Evolutionary conservation across 306 rosid genomes (phyloP).

Genomic region (Begonia masoniana): DNA sequence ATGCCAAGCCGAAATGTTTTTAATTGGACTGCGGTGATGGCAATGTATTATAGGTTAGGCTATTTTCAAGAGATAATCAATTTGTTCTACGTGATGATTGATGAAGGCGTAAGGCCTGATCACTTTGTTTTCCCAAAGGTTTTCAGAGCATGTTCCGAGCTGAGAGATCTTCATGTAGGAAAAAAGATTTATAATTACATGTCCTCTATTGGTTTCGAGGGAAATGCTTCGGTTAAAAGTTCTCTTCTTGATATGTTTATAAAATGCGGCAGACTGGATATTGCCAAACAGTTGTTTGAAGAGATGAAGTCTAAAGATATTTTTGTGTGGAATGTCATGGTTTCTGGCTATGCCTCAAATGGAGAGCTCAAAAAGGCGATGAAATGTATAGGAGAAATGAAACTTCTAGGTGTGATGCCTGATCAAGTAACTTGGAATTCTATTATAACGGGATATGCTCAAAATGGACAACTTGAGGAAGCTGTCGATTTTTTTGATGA

Average conservation of each 20-base stretch:
- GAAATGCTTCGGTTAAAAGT: slow-evolving; percentile 11
- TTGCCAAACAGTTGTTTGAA: slow-evolving; percentile 5
- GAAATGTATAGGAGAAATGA: neutral
- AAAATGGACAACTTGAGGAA: slow-evolving; percentile 1
- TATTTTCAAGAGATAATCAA: slow-evolving; percentile 1
- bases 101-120: slow-evolving; percentile 12
- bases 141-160: slow-evolving; percentile 13
- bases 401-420: too few relatives aligned
- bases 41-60: slow-evolving; percentile 7
- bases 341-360: slow-evolving; percentile 11
- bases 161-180: slow-evolving; percentile 9
- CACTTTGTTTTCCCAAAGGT: slow-evolving; percentile 14
- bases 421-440: too few relatives aligned
- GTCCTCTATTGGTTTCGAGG: slow-evolving; percentile 9
- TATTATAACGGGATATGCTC: slow-evolving; percentile 5
- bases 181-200: slow-evolving; percentile 9
- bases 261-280: slow-evolving; percentile 7
- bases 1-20: slow-evolving; percentile 9
- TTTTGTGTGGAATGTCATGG: slow-evolving; percentile 12
- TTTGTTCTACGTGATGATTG: slow-evolving; percentile 6
- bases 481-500: slow-evolving; percentile 1
- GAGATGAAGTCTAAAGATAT: slow-evolving; percentile 10
- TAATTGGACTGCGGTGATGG: slow-evolving; percentile 15
- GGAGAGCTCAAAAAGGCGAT: slow-evolving; percentile 9
- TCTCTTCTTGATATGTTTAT: slow-evolving; percentile 7